A percentile compares a stretch with the other conserved stretches of the same genome.
Conservation (phyloP, 2,329 filamentous ascomycete species). For the Hirsutella rhossiliensis region DNA sequence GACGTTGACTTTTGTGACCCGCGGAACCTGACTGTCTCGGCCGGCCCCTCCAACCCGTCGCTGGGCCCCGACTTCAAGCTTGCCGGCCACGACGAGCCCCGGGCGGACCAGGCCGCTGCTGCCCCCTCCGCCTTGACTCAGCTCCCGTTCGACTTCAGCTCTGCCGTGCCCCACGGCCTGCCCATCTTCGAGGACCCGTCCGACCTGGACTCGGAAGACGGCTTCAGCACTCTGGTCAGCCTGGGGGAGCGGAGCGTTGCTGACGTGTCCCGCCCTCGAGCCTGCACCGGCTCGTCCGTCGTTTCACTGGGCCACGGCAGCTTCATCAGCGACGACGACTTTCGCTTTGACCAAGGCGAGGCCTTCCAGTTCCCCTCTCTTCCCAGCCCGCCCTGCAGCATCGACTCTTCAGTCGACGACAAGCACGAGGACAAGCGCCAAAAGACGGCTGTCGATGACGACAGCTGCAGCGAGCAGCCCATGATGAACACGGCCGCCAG, state of each 20-base stretch:
- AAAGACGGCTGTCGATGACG: constrained; percentile 27
- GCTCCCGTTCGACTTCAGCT: constrained; percentile 38
- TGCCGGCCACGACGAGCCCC: constrained; percentile 49
- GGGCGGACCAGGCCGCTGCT: constrained; percentile 20
- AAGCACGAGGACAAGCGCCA: constrained; percentile 44
- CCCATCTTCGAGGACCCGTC: constrained; percentile 76
- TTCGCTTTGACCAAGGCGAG: constrained; percentile 61
- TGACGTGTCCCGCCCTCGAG: constrained; percentile 58
- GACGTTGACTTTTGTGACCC: constrained; percentile 86
- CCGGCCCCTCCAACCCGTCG: constrained; percentile 33
- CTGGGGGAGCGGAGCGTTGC: constrained; percentile 36
- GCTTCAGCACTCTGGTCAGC: constrained; percentile 62
- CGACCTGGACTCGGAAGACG: constrained; percentile 83
- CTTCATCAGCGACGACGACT: constrained; percentile 65
- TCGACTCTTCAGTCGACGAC: constrained; percentile 24
- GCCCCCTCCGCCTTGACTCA: constrained; percentile 24
- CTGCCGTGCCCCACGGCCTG: constrained; percentile 42
- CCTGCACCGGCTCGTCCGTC: constrained; percentile 55
- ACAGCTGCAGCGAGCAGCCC: constrained; percentile 16
- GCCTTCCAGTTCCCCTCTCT: constrained; percentile 48
- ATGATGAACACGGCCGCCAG: constrained; percentile 29
- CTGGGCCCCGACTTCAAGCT: constrained; percentile 52
- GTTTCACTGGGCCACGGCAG: constrained; percentile 62
- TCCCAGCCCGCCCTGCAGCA: constrained; percentile 41
- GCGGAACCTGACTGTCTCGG: constrained; percentile 68